Percentiles rank a stretch among this genome's conserved stretches.
Evolutionary conservation across 345 rosid species (phyloP).

Genomic region (Orychophragmus violaceus): DNA sequence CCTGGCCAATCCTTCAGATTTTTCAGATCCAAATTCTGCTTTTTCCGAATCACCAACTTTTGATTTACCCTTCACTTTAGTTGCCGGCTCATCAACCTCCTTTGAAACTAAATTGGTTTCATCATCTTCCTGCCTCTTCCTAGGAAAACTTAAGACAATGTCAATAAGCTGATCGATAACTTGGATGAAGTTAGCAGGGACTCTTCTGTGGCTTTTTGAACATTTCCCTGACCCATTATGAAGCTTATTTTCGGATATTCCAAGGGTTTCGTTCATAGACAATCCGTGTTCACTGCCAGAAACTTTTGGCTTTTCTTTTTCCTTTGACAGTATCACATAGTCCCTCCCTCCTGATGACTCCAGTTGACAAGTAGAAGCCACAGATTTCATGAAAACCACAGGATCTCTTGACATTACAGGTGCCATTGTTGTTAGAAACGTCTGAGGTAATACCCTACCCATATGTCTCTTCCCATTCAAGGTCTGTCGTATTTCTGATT

Average conservation of each 20-base stretch:
- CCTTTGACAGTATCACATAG: conserved; percentile 66
- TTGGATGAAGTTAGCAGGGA: conserved; percentile 76
- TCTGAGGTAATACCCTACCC: conserved; percentile 57
- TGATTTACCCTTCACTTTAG: conserved; percentile 82
- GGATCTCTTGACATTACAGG: conserved; percentile 95
- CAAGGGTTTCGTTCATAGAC: conserved; percentile 55
- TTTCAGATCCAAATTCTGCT: conserved; percentile 59
- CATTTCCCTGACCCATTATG: conserved; percentile 74
- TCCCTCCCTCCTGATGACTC: conserved; percentile 86
- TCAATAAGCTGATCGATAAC: conserved; percentile 97
- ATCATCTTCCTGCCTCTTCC: conserved; percentile 53
- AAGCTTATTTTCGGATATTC: conserved; percentile 62
- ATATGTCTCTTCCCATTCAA: conserved; percentile 66
- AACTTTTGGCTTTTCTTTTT: conserved; percentile 64
- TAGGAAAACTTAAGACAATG: conserved; percentile 64
- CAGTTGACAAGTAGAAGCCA: conserved; percentile 68
- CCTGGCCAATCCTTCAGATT: conserved; percentile 82
- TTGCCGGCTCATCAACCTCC: conserved; percentile 83
- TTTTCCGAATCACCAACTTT: conserved; percentile 67
- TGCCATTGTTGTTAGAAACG: conserved; percentile 80
- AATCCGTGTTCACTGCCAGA: conserved; percentile 53
- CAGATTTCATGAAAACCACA: conserved; percentile 82
- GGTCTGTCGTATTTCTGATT: conserved; percentile 81
- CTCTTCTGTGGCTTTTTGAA: conserved; percentile 68
- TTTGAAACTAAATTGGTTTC: conserved; percentile 38